These are phyloP conservation scores for Rhynchospora breviuscula DNA, from an alignment of 176 grass and related monocot species.

Conservation along the genomic window DNA sequence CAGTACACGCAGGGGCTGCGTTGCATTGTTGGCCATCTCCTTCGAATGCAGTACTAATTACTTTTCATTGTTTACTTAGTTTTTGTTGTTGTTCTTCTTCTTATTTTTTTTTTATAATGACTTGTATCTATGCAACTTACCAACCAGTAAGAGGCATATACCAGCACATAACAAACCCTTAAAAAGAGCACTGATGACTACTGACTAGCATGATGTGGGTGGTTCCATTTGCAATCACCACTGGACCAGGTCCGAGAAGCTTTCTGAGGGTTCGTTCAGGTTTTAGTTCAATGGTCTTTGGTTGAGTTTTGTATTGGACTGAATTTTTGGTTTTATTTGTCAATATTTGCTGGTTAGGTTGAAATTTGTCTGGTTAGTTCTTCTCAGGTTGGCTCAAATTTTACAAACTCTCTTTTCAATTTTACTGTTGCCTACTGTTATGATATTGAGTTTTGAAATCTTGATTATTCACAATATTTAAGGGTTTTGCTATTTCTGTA, in stretches of 20 bases:
- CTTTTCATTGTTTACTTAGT: background rate
- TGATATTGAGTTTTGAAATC: background rate
- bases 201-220: background rate
- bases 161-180: background rate
- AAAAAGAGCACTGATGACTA: background rate
- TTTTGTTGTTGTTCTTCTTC: constrained; percentile 5
- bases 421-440: background rate
- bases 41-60: constrained; percentile 72
- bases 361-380: background rate
- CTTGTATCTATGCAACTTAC: constrained; percentile 1
- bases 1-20: constrained; percentile 87
- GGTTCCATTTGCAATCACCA: background rate
- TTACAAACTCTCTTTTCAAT: background rate
- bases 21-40: constrained; percentile 97
- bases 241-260: background rate
- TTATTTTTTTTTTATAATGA: background rate
- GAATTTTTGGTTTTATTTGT: background rate
- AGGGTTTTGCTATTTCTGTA: background rate
- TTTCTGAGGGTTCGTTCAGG: background rate
- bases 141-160: background rate
- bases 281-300: background rate
- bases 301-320: background rate
- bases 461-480: constrained; percentile 20
- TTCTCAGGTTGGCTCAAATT: background rate
- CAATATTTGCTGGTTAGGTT: background rate